phyloP scores from a whole-genome alignment of 2,329 filamentous ascomycete genomes.

The Amesomyces nigricolor region DNA sequence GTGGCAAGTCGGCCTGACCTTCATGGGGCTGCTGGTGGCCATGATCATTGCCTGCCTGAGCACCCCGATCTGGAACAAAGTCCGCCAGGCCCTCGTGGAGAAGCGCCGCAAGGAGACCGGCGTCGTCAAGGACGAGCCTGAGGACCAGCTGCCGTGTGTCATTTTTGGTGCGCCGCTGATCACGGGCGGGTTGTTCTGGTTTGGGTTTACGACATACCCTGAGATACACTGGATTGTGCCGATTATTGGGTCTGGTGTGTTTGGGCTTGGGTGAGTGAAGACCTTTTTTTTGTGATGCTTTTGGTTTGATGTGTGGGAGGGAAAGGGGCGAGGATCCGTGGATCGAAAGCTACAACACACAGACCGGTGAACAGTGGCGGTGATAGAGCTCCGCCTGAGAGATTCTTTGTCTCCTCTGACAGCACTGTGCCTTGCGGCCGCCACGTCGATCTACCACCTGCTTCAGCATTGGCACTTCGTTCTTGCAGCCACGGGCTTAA shows the following conservation, averaged over 20 bases:
- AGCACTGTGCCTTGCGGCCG: not conserved
- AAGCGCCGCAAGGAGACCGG: constrained; percentile 47
- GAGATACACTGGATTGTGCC: constrained; percentile 71
- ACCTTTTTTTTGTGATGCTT: constrained; percentile 2
- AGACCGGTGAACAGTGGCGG: no score
- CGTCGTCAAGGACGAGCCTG: constrained; percentile 65
- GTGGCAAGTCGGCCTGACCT: constrained; percentile 75
- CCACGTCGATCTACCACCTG: not conserved
- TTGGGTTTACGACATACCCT: constrained; percentile 77
- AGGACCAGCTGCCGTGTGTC: constrained; percentile 74
- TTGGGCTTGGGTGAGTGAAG: constrained; percentile 60
- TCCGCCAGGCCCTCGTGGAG: constrained; percentile 53
- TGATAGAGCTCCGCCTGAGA: no score
- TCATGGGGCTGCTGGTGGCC: constrained; percentile 64
- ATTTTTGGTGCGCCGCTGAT: constrained; percentile 72
- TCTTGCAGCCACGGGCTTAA: constrained; percentile 30
- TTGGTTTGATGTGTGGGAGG: not conserved
- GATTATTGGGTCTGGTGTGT: constrained; percentile 66
- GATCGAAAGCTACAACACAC: not conserved
- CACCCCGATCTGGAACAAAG: constrained; percentile 60
- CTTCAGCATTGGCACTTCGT: not conserved
- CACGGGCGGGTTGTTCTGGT: constrained; percentile 78
- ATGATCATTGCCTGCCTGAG: constrained; percentile 59
- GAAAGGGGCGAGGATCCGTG: not conserved
- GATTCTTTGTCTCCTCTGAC: no score